A percentile compares a stretch with the other conserved stretches of the same genome.
Evolutionary conservation across 1,284 basidiomycete species (phyloP).

Genomic region (Afroboletus lepidellus): DNA sequence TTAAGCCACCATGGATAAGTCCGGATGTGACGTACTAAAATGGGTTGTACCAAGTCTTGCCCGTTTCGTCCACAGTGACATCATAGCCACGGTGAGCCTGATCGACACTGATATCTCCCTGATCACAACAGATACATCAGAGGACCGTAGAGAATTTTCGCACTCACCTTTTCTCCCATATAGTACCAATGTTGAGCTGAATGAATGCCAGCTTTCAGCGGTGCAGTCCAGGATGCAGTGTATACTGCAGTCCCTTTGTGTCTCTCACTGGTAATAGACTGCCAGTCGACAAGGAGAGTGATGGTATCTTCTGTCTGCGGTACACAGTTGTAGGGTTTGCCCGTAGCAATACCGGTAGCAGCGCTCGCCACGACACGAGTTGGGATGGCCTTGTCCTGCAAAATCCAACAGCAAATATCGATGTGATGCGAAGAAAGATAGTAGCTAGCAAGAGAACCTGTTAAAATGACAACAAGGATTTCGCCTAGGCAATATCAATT

Average conservation of each 20-base stretch:
- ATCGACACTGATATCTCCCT: constrained; percentile 90
- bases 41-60: constrained; percentile 83
- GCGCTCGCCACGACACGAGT: constrained; percentile 86
- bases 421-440: constrained; percentile 95
- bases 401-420: constrained; percentile 89
- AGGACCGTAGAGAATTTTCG: neutral
- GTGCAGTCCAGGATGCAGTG: constrained; percentile 88
- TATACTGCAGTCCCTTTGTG: constrained; percentile 84
- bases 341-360: constrained; percentile 85
- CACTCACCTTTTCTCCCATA: constrained; percentile 80
- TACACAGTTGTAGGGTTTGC: constrained; percentile 82
- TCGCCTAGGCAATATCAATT: neutral
- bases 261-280: constrained; percentile 65
- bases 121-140: constrained; percentile 6
- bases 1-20: neutral
- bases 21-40: constrained; percentile 69
- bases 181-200: constrained; percentile 93
- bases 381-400: constrained; percentile 77
- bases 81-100: constrained; percentile 93
- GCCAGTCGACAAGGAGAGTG: constrained; percentile 92
- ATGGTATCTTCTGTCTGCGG: constrained; percentile 91
- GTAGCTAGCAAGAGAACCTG: constrained; percentile 52
- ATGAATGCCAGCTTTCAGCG: constrained; percentile 76
- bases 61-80: constrained; percentile 78
- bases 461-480: neutral